These are phyloP conservation scores for Aspergillus felis DNA, from an alignment of 2,329 filamentous ascomycete genomes.

Conservation along the genomic window DNA sequence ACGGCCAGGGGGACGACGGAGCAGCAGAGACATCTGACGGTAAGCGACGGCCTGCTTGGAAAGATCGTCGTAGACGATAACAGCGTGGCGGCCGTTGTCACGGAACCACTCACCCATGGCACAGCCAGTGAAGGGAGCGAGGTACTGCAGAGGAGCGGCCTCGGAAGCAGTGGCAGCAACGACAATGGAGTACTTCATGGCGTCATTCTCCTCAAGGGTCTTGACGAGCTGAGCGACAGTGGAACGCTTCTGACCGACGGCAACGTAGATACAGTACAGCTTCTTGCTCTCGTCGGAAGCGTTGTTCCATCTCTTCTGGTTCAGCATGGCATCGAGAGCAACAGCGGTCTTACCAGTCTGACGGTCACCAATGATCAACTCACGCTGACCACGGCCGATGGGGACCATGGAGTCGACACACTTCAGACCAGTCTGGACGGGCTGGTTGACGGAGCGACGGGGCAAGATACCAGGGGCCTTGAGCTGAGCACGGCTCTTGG, in stretches of 20 bases:
- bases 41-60: conserved; percentile 98
- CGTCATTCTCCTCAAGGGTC: conserved; percentile 99
- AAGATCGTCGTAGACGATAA: conserved; percentile 91
- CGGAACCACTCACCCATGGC: conserved; percentile 70
- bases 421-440: conserved; percentile 99
- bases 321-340: conserved; percentile 94
- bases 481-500: conserved; percentile 94
- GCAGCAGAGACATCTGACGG: conserved; percentile 97
- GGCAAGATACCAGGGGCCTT: conserved; percentile 99
- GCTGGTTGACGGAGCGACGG: conserved; percentile 94
- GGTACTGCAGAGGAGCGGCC: conserved; percentile 89
- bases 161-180: conserved; percentile 97
- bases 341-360: conserved; percentile 99
- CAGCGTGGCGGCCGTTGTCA: conserved; percentile 80
- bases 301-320: conserved; percentile 98
- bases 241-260: conserved; percentile 98
- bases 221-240: conserved; percentile 99
- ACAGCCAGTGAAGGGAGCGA: conserved; percentile 82
- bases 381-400: conserved; percentile 99
- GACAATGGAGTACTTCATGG: conserved; percentile 95
- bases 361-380: conserved; percentile 99
- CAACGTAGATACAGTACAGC: conserved; percentile 99
- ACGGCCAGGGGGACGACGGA: conserved; percentile 96
- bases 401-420: conserved; percentile 99
- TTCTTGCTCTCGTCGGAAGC: conserved; percentile 87